Base-by-base conservation (phyloP, 352 stramenopile genomes). In the Pythium aristosporum region DNA sequence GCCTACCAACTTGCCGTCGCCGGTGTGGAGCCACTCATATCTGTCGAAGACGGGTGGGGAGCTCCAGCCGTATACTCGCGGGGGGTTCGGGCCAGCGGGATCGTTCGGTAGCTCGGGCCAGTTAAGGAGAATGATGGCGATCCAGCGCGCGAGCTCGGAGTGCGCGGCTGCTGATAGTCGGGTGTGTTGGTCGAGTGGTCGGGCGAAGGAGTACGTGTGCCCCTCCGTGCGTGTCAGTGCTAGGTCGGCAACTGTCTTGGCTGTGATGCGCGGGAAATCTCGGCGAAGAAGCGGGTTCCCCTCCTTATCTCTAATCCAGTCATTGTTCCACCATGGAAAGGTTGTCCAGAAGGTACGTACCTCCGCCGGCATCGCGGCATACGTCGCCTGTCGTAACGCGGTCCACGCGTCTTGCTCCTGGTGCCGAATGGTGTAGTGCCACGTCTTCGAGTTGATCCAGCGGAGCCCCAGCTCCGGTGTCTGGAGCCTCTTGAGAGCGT, bases 301-400 rank as follows among this genome's bases (percentile, higher is more conserved):
- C 3, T 52, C 11, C 2, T 1, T 9, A 13, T 59, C 52, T 1
- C n/a, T 11, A 8, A 61, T 52, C 54, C 54, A 61, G 10, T 1
- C 3, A 41, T 61, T 61, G 23, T 37, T 13, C 11, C 2, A n/a
- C 41, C 54, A 61, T 0, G 37, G 54, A 9, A 61, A 61, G 3
- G 54, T 43, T 2, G 25, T 8, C 52, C 52, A 61, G 41, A 61
- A 61, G 2, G 12, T 42, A 7, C 41, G 37, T 13, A 61, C 30
- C 21, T 61, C 54, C 10, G 12, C 10, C n/a, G 52, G 52, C 52
- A 49, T 59, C 2, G 20, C 37, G 9, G 52, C 52, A 37, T 59
- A 61, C 5, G 52, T 59, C 5, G 3, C 37, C 16, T 20, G 23
- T 21, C n/a, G 32, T 2, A 57, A 11, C 8, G 8, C 16, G 6